Percentiles rank a stretch among this genome's conserved stretches.
Evolutionary conservation across 228 moss, liverwort and hornwort genomes (phyloP).

Genomic region (Sphagnum magellanicum): DNA sequence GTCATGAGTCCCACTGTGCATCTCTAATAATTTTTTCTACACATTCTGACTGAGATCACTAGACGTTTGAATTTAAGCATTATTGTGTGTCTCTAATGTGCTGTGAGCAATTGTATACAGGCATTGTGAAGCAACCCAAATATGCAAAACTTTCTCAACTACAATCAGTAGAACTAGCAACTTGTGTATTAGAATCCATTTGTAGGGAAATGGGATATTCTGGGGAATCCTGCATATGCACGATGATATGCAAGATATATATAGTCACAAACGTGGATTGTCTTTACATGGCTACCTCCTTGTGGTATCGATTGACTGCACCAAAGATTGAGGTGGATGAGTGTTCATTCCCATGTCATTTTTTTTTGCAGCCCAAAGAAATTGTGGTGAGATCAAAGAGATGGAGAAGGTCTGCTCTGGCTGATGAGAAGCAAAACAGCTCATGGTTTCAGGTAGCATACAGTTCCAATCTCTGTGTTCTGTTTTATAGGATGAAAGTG

Average conservation of each 20-base stretch:
- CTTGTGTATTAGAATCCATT: too few species aligned
- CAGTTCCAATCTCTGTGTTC: neutral
- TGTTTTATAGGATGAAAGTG: neutral
- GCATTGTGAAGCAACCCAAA: too few species aligned
- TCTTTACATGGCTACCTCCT: too few species aligned
- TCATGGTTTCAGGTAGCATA: constrained; percentile 30
- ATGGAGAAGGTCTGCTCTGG: constrained; percentile 26
- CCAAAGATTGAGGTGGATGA: neutral
- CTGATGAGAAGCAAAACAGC: constrained; percentile 19
- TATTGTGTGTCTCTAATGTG: neutral
- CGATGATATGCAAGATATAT: too few species aligned
- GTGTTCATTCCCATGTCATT: neutral
- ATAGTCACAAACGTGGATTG: too few species aligned
- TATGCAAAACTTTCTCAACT: too few species aligned
- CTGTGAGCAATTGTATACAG: too few species aligned
- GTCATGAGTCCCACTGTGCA: constrained; percentile 11
- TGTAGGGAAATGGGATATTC: too few species aligned
- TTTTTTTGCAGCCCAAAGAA: neutral
- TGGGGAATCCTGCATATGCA: too few species aligned
- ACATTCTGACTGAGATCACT: neutral
- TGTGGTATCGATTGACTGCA: too few species aligned
- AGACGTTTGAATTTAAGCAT: neutral
- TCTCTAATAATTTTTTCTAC: neutral
- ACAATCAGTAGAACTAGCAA: too few species aligned
- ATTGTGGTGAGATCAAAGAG: constrained; percentile 16